Evolutionary conservation across 306 rosid genomes (phyloP).

Genomic region (Erythrophleum fordii): DNA sequence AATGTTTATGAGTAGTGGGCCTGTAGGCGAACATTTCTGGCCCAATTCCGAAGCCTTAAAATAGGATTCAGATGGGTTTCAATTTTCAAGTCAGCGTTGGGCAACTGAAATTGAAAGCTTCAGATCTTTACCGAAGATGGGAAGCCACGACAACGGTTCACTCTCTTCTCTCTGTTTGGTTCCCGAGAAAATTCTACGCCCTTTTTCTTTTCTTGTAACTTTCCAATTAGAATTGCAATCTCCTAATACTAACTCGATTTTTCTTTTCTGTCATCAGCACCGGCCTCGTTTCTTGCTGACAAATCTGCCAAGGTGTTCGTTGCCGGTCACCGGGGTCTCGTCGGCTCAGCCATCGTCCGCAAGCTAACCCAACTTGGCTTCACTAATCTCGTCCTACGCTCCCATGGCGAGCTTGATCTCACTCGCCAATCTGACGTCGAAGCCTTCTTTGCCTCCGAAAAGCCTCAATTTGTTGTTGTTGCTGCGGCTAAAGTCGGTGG

Average conservation of each 20-base stretch:
- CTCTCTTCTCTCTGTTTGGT: slow-evolving; percentile 32
- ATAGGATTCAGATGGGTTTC: background rate
- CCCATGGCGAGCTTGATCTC: slow-evolving; percentile 86
- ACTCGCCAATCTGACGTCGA: slow-evolving; percentile 86
- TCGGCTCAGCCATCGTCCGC: slow-evolving; percentile 89
- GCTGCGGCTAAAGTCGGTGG: slow-evolving; percentile 99
- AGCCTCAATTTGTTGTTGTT: slow-evolving; percentile 76
- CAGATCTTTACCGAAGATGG: slow-evolving; percentile 51
- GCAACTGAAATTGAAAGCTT: slow-evolving; percentile 3
- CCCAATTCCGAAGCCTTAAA: background rate
- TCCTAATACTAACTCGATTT: background rate
- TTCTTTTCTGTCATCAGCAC: slow-evolving; percentile 34
- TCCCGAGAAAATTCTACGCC: slow-evolving; percentile 17
- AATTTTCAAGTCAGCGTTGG: background rate
- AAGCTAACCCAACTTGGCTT: slow-evolving; percentile 77
- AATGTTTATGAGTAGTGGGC: background rate
- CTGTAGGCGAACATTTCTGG: background rate
- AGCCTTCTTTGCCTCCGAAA: slow-evolving; percentile 76
- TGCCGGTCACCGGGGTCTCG: slow-evolving; percentile 96
- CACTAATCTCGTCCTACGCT: slow-evolving; percentile 65
- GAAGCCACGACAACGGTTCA: slow-evolving; percentile 58
- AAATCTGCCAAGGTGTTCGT: slow-evolving; percentile 88
- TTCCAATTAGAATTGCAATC: slow-evolving; percentile 12
- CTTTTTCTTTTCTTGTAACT: background rate
- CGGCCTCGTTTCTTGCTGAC: slow-evolving; percentile 56